Percentiles rank a stretch among this genome's conserved stretches.
These are phyloP conservation scores for Eucalyptus marginata DNA, from an alignment of 345 rosid genomes.

Conservation along the genomic window DNA sequence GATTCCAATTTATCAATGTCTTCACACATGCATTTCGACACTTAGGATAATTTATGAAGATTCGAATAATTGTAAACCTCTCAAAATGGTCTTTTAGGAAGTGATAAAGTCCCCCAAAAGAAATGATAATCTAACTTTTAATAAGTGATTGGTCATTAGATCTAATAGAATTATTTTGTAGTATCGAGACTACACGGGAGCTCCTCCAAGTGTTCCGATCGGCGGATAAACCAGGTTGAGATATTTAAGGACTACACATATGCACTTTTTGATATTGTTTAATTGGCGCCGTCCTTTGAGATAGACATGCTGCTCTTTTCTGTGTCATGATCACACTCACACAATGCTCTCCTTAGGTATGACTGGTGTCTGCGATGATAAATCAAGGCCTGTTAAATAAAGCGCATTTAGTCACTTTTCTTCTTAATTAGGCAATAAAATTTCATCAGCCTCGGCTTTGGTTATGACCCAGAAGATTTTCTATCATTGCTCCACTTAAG, in stretches of 20 bases:
- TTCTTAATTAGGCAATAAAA: neutral
- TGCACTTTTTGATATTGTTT: neutral
- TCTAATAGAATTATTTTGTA: neutral
- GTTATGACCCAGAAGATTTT: neutral
- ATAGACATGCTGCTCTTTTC: neutral
- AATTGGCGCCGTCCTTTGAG: neutral
- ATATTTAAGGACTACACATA: neutral
- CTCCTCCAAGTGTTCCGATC: neutral
- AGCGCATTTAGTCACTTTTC: neutral
- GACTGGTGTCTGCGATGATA: neutral
- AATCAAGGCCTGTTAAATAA: neutral
- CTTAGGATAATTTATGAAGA: neutral
- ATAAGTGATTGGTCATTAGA: neutral
- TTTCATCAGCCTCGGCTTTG: neutral
- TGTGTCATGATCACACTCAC: neutral
- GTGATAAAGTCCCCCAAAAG: neutral
- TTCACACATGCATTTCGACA: neutral
- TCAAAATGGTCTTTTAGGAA: neutral
- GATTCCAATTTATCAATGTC: neutral
- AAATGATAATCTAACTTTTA: neutral
- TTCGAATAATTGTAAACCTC: neutral
- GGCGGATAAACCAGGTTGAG: neutral
- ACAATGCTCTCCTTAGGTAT: neutral
- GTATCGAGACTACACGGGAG: neutral
- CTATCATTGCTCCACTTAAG: neutral